Evolutionary conservation across 2,329 filamentous ascomycete genomes (phyloP).

Genomic region (Apiospora kogelbergensis): DNA sequence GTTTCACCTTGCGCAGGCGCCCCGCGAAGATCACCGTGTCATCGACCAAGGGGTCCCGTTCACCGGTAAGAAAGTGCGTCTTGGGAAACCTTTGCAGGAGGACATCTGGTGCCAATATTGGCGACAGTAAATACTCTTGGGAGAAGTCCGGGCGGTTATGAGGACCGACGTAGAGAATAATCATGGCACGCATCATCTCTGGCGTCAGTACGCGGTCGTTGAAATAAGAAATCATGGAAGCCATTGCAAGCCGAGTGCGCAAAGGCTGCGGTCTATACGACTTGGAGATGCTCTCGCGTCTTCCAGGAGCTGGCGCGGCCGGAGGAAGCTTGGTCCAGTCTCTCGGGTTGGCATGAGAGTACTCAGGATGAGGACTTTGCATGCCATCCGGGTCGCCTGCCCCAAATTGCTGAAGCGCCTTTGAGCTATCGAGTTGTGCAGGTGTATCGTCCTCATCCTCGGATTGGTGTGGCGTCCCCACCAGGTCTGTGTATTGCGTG

Average conservation of each 20-base stretch:
- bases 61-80: slow-evolving; percentile 90
- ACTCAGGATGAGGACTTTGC: slow-evolving; percentile 47
- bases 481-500: slow-evolving; percentile 82
- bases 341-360: slow-evolving; percentile 47
- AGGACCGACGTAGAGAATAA: slow-evolving; percentile 93
- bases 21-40: slow-evolving; percentile 97
- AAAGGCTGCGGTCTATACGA: slow-evolving; percentile 60
- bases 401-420: slow-evolving; percentile 19
- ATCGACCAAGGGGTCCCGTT: slow-evolving; percentile 92
- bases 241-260: slow-evolving; percentile 86
- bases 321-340: slow-evolving; percentile 30
- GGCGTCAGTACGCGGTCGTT: slow-evolving; percentile 92
- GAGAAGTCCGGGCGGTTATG: slow-evolving; percentile 91
- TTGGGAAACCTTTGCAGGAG: slow-evolving; percentile 88
- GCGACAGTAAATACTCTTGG: slow-evolving; percentile 87
- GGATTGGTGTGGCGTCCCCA: slow-evolving; percentile 78
- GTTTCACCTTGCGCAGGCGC: slow-evolving; percentile 77
- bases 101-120: slow-evolving; percentile 82
- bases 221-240: slow-evolving; percentile 97
- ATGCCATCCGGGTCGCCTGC: slow-evolving; percentile 18
- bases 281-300: slow-evolving; percentile 21
- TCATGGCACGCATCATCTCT: slow-evolving; percentile 99
- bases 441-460: slow-evolving; percentile 65
- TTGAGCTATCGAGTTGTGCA: slow-evolving; percentile 31
- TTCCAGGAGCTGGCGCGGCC: slow-evolving; percentile 18